Base-by-base conservation (phyloP, 1,284 basidiomycete species). In the Austroboletus novae-zelandiae region DNA sequence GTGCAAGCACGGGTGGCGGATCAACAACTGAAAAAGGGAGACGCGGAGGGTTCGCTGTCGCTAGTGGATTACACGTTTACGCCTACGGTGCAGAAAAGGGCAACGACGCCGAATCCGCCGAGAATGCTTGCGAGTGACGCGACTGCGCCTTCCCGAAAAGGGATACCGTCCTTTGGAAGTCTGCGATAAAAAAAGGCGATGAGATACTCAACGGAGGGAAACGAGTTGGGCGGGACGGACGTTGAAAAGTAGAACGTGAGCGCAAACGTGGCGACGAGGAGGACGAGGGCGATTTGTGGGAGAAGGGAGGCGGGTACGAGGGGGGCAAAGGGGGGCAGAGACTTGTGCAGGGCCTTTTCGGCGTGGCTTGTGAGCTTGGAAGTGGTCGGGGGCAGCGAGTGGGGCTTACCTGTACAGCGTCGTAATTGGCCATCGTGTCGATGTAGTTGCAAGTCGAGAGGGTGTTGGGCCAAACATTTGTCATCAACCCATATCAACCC, bases 211-310 rank as follows among this genome's bases (percentile, higher is more conserved):
- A 25, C 4, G 18, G 48, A 42, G 35, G 18, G 20, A 14, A 49
- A 34, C 45, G 51, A 43, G 23, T 47, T 23, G 20, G 44, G 58
- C 46, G 36, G 43, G 30, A 76, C 81, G 63, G 66, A 93, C 93
- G 90, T 94, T 52, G 92, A 86, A 69, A 91, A 92, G 74, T 93
- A 91, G 75, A 95, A 95, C 0, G 86, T 80, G 44, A 94, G 80
- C 18, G 67, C 79, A 64, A 96, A 94, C 2, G 91, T 91, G 23
- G 79, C 70, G 2, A 79, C 64, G 50, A 95, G 79, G 57, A 87
- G 79, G 57, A 87, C 46, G 63, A 90, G 78, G 8, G 93, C 88
- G 61, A 94, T 72, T 62, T 79, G 81, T 7, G 90, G 89, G 31
- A 95, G 77, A 25, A 84, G 62, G 1, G 71, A 67, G 34, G 83